A percentile compares a stretch with the other conserved stretches of the same genome.
phyloP scores from a whole-genome alignment of 345 rosid species.

The Brassica incana region DNA sequence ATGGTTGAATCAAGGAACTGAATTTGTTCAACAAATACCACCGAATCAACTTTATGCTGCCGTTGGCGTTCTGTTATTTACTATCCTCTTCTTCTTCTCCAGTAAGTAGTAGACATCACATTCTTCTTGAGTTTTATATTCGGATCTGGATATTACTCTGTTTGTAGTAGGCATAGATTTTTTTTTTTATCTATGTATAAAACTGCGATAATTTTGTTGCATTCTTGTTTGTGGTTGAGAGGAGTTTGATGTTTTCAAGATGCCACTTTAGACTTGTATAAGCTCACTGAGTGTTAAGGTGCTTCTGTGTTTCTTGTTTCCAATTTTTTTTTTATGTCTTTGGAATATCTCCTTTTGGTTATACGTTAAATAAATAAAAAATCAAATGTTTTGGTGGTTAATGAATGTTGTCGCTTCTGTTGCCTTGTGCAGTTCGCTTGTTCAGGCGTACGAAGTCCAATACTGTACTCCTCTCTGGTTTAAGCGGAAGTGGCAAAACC shows the following conservation, averaged over 20 bases:
- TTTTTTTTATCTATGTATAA: neutral
- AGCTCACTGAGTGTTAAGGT: neutral
- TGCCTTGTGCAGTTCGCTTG: conserved; percentile 38
- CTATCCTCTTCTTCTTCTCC: conserved; percentile 52
- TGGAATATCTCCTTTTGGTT: neutral
- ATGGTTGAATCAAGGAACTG: conserved; percentile 51
- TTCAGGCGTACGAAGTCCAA: conserved; percentile 51
- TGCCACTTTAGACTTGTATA: neutral
- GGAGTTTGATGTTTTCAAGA: conserved; percentile 1
- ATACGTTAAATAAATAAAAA: neutral
- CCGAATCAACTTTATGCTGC: conserved; percentile 67
- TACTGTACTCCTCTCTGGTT: conserved; percentile 76
- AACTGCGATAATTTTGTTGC: neutral
- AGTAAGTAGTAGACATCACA: conserved; percentile 37
- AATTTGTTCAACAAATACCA: conserved; percentile 54
- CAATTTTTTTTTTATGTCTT: neutral
- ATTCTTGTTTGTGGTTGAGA: conserved; percentile 3
- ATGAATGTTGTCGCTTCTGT: conserved; percentile 26
- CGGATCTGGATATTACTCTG: neutral
- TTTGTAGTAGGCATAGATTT: neutral
- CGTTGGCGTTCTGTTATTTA: conserved; percentile 47
- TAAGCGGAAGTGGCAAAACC: conserved; percentile 86
- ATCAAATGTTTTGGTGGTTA: neutral
- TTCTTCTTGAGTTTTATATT: neutral
- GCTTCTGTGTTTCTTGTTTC: neutral